A percentile compares a stretch with the other conserved stretches of the same genome.
phyloP scores from a whole-genome alignment of 2,329 filamentous ascomycete species.

The Xylaria sp. region DNA sequence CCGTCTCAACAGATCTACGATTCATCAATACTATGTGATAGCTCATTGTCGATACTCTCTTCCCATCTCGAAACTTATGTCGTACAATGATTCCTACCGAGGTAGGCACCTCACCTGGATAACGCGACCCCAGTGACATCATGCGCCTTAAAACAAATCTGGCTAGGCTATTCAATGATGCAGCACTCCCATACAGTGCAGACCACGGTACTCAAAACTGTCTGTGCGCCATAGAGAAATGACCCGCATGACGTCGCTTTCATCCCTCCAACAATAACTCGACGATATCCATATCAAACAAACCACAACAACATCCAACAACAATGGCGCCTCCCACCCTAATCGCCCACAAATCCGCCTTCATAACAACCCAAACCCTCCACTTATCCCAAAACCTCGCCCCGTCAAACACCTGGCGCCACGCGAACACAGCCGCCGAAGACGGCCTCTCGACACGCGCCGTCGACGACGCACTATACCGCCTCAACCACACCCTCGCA shows the following conservation, averaged over 20 bases:
- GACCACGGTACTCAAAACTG: too few relatives aligned
- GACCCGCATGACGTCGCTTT: not conserved
- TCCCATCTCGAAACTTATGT: too few relatives aligned
- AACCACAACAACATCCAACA: not conserved
- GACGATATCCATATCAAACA: not conserved
- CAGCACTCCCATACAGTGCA: too few relatives aligned
- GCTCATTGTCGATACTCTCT: too few relatives aligned
- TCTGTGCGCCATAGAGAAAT: too few relatives aligned
- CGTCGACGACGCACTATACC: conserved; percentile 52
- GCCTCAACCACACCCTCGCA: conserved; percentile 56
- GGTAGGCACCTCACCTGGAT: too few relatives aligned
- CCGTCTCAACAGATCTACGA: too few relatives aligned
- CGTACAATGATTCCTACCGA: too few relatives aligned
- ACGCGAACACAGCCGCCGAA: conserved; percentile 40
- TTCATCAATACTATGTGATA: too few relatives aligned
- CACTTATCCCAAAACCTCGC: conserved; percentile 55
- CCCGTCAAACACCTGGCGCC: conserved; percentile 50
- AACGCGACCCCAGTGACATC: too few relatives aligned
- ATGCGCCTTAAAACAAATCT: too few relatives aligned
- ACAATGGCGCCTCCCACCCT: conserved; percentile 47
- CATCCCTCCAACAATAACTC: not conserved
- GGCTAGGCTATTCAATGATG: too few relatives aligned
- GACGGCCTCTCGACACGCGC: conserved; percentile 41
- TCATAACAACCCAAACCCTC: conserved; percentile 58
- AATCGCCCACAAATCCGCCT: conserved; percentile 58